Percentiles rank a stretch among this genome's conserved stretches.
Conservation (phyloP, 1,284 basidiomycete species). For the Porodaedalea pini region DNA sequence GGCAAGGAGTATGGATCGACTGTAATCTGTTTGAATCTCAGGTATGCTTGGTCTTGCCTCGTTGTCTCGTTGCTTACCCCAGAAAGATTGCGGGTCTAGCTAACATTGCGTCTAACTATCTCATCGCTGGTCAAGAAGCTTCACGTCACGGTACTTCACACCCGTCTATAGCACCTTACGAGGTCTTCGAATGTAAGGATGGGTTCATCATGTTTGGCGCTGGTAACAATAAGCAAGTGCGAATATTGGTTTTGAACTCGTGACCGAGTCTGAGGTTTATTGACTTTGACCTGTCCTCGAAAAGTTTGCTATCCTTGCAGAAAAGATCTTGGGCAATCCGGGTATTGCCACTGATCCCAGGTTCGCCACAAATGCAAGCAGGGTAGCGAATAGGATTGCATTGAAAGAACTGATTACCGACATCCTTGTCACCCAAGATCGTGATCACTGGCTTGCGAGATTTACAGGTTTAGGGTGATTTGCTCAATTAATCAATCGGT, state of each 20-base stretch:
- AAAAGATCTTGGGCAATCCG: constrained; percentile 57
- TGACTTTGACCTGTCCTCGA: background rate
- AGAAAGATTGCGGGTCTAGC: constrained; percentile 82
- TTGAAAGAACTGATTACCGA: constrained; percentile 73
- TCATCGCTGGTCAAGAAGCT: constrained; percentile 84
- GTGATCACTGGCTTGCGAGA: constrained; percentile 70
- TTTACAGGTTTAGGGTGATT: constrained; percentile 72
- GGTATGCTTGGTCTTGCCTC: constrained; percentile 35
- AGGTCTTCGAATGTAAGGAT: constrained; percentile 85
- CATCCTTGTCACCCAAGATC: constrained; percentile 52
- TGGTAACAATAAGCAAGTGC: constrained; percentile 85
- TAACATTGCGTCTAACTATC: constrained; percentile 92
- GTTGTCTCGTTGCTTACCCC: background rate
- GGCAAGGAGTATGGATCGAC: constrained; percentile 88
- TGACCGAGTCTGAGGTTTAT: constrained; percentile 16
- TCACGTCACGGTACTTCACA: constrained; percentile 89
- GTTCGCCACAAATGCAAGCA: constrained; percentile 70
- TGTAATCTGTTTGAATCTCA: constrained; percentile 86
- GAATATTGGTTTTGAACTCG: constrained; percentile 19
- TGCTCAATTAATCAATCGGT: background rate
- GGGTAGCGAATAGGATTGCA: constrained; percentile 74
- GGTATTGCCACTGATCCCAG: constrained; percentile 54
- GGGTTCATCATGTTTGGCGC: constrained; percentile 94
- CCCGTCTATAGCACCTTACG: constrained; percentile 88
- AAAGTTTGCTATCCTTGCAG: constrained; percentile 67